Conservation (phyloP, 768 basidiomycete genomes). For the Chlorophyllum brunneum region DNA sequence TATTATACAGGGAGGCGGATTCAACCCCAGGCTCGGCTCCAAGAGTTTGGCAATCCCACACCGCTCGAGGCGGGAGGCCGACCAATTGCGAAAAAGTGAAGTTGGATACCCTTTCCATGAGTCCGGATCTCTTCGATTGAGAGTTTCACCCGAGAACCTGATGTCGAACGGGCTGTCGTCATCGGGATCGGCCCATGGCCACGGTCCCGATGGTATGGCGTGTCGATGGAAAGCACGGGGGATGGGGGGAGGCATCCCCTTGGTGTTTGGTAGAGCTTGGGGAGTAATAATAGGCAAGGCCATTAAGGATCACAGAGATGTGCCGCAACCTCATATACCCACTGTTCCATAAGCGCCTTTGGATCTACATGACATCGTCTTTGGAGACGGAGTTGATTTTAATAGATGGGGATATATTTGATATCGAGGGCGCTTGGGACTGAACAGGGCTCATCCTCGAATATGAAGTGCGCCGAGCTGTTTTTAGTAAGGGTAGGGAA, state of each 20-base stretch:
- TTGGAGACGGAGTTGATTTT: too few species aligned
- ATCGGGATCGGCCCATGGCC: slow-evolving; percentile 36
- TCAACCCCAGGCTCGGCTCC: neutral
- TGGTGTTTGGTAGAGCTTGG: slow-evolving; percentile 6
- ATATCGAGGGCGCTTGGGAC: neutral
- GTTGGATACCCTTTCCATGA: slow-evolving; percentile 34
- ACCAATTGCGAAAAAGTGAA: slow-evolving; percentile 51
- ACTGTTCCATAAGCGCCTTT: too few species aligned
- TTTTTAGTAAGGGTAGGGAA: too few species aligned
- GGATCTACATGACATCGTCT: too few species aligned
- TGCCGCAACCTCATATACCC: too few species aligned
- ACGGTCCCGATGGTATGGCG: slow-evolving; percentile 37
- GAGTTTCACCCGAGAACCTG: slow-evolving; percentile 22
- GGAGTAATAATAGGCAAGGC: slow-evolving; percentile 5
- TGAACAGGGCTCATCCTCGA: neutral
- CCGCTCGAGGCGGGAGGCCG: slow-evolving; percentile 30
- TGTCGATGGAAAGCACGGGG: slow-evolving; percentile 35
- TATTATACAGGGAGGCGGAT: slow-evolving; percentile 21
- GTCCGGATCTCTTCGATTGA: slow-evolving; percentile 21
- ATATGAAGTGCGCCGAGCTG: too few species aligned
- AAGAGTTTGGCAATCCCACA: slow-evolving; percentile 27
- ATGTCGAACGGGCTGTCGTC: slow-evolving; percentile 22
- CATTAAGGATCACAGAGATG: too few species aligned
- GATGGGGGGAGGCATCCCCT: slow-evolving; percentile 15
- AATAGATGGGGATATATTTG: too few species aligned